Conservation (phyloP, 345 rosid species). For the Pistacia vera region DNA sequence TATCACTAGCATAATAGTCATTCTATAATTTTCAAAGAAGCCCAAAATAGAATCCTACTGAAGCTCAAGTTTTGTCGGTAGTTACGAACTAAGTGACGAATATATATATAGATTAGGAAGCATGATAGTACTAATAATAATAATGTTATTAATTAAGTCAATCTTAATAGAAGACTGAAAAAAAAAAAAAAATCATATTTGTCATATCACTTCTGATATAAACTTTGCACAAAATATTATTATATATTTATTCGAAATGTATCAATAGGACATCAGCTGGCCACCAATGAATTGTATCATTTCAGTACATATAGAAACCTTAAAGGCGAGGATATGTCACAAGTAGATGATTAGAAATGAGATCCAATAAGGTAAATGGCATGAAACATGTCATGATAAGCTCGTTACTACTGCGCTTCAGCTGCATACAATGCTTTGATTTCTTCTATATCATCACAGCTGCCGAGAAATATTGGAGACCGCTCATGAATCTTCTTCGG, state of each 20-base stretch:
- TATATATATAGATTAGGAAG: no score
- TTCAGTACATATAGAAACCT: not conserved
- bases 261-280: not conserved
- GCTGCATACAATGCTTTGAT: conserved; percentile 82
- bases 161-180: no score
- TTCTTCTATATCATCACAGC: conserved; percentile 92
- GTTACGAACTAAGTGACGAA: no score
- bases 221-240: no score
- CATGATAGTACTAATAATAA: no score
- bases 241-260: not conserved
- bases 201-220: no score
- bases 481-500: conserved; percentile 84
- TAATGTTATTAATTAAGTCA: no score
- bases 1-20: no score
- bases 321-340: not conserved
- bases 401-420: conserved; percentile 43
- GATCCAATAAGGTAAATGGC: not conserved
- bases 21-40: no score
- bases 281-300: not conserved
- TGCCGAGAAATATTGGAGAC: conserved; percentile 92
- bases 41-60: no score
- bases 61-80: no score
- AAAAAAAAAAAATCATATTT: no score
- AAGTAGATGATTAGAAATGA: conserved; percentile 9
- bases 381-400: conserved; percentile 4